Conservation (phyloP, 2,329 filamentous ascomycete genomes). For the Ciborinia camelliae region DNA sequence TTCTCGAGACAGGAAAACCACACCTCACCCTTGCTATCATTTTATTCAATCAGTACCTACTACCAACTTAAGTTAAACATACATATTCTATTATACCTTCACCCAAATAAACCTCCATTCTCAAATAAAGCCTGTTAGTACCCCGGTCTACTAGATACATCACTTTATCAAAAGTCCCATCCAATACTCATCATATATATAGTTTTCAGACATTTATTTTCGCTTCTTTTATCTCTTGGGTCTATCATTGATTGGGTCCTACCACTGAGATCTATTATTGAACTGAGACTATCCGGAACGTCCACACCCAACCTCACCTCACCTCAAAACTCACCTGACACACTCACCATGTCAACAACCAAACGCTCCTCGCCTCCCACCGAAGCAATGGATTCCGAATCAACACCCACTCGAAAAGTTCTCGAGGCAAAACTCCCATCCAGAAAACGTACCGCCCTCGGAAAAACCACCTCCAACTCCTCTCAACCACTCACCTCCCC, state of each 20-base stretch:
- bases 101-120: not conserved
- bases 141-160: slow-evolving; percentile 4
- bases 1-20: not conserved
- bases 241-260: not conserved
- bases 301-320: not conserved
- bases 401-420: not conserved
- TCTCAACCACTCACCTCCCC: not conserved
- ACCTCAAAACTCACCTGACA: not conserved
- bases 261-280: not conserved
- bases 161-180: not conserved
- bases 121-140: not conserved
- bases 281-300: not conserved
- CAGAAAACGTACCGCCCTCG: slow-evolving; percentile 2
- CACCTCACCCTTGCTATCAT: not conserved
- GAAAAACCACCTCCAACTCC: not conserved
- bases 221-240: not conserved
- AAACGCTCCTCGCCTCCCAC: slow-evolving; percentile 3
- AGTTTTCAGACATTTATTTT: not conserved
- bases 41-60: not conserved
- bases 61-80: too few species aligned
- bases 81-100: not conserved
- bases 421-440: slow-evolving; percentile 11
- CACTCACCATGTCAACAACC: slow-evolving; percentile 10
- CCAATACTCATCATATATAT: not conserved
- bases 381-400: slow-evolving; percentile 3